Conservation (phyloP, 176 grass and related monocot species). For the Aechmea fasciata region DNA sequence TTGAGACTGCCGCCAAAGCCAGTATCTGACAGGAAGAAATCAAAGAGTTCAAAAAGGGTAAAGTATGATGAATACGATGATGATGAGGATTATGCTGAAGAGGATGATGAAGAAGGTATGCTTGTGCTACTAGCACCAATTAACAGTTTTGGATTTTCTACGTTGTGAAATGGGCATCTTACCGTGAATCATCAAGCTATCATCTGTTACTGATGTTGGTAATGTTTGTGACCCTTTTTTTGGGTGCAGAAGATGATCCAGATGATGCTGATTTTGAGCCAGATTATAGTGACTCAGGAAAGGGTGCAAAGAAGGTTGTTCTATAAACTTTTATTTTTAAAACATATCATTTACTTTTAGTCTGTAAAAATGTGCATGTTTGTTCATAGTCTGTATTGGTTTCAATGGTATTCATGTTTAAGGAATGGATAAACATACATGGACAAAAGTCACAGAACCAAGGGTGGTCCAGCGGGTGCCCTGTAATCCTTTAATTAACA, state of each 20-base stretch:
- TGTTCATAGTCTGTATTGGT: too few species aligned
- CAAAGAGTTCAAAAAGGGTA: slow-evolving; percentile 39
- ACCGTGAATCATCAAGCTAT: background rate
- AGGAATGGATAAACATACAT: too few species aligned
- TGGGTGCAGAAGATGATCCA: slow-evolving; percentile 82
- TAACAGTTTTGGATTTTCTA: slow-evolving; percentile 6
- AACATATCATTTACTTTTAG: too few species aligned
- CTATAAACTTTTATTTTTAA: background rate
- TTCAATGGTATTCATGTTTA: too few species aligned
- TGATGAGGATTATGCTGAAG: slow-evolving; percentile 38
- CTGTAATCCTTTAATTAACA: too few species aligned
- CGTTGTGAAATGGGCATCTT: slow-evolving; percentile 9
- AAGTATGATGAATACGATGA: slow-evolving; percentile 50
- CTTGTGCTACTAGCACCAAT: slow-evolving; percentile 18
- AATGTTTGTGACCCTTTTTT: slow-evolving; percentile 13
- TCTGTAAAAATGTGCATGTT: too few species aligned
- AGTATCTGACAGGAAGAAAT: slow-evolving; percentile 29
- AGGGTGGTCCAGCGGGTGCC: too few species aligned
- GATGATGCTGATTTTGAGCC: slow-evolving; percentile 98
- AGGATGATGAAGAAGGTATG: slow-evolving; percentile 74
- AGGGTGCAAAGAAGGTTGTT: slow-evolving; percentile 41
- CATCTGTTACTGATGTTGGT: slow-evolving; percentile 14
- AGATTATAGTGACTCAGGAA: slow-evolving; percentile 70
- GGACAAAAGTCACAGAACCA: too few species aligned
- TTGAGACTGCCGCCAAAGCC: slow-evolving; percentile 39